Evolutionary conservation across 2,329 filamentous ascomycete species (phyloP).

Genomic region (Rugonectria rugulosa): DNA sequence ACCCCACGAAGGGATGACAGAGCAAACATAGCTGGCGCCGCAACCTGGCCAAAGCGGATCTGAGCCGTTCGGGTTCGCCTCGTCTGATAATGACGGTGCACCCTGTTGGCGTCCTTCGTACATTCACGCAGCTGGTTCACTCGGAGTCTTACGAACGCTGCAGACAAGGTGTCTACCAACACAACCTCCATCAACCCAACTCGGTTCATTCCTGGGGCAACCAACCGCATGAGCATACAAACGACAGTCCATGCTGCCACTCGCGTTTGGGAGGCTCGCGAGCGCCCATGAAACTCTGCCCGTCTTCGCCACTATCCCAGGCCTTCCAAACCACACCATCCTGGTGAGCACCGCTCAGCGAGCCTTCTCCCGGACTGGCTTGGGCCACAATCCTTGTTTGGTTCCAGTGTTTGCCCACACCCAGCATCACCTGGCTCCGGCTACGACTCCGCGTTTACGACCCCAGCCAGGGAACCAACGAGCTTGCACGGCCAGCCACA

Average conservation of each 20-base stretch:
- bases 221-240: neutral
- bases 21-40: conserved; percentile 6
- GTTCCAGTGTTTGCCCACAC: conserved; percentile 24
- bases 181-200: neutral
- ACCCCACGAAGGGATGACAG: neutral
- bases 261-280: conserved; percentile 4
- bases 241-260: neutral
- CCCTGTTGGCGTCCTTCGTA: conserved; percentile 1
- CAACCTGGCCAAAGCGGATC: conserved; percentile 7
- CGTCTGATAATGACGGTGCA: conserved; percentile 13
- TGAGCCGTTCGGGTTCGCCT: conserved; percentile 6
- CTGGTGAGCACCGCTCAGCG: neutral
- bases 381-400: conserved; percentile 17
- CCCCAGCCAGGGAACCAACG: conserved; percentile 21
- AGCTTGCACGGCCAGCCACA: conserved; percentile 21
- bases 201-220: conserved; percentile 2
- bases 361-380: conserved; percentile 13
- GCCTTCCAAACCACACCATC: conserved; percentile 1
- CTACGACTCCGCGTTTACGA: conserved; percentile 19
- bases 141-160: conserved; percentile 2
- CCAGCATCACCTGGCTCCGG: conserved; percentile 24
- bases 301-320: conserved; percentile 8
- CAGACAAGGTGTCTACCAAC: no score
- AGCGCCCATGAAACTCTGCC: neutral
- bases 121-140: conserved; percentile 1